Conservation (phyloP, 305 asterid species). For the Striga hermonthica region DNA sequence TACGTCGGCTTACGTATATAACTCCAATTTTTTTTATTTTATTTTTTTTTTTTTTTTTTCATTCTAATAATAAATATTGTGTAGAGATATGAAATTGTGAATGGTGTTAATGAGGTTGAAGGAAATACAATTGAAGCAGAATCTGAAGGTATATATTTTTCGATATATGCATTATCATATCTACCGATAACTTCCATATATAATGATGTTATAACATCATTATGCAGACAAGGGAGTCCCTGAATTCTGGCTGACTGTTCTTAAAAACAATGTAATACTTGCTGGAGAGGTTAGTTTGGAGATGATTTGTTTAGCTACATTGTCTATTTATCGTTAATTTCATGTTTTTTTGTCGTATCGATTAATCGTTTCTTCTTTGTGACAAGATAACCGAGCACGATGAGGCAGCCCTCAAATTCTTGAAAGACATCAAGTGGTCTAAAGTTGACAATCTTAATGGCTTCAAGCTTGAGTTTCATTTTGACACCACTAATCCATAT, state of each 20-base stretch:
- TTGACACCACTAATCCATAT: constrained; percentile 58
- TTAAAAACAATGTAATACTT: constrained; percentile 70
- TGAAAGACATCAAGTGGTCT: constrained; percentile 77
- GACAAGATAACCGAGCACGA: constrained; percentile 72
- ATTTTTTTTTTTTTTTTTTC: constrained; percentile 1
- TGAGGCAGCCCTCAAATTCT: constrained; percentile 72
- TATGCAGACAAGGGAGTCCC: constrained; percentile 85
- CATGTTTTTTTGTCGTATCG: neutral
- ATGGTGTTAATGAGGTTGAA: constrained; percentile 52
- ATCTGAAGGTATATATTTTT: constrained; percentile 35
- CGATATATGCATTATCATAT: neutral
- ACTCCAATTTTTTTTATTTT: neutral
- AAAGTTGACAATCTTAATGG: constrained; percentile 69
- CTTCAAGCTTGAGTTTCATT: constrained; percentile 76
- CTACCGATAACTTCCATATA: neutral
- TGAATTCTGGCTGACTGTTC: constrained; percentile 72
- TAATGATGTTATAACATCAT: no score
- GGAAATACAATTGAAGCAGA: constrained; percentile 33
- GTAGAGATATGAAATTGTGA: constrained; percentile 71
- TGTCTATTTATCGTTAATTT: neutral
- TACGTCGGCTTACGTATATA: neutral
- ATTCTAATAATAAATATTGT: constrained; percentile 13
- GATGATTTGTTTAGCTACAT: neutral
- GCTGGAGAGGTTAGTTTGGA: constrained; percentile 64
- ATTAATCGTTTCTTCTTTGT: constrained; percentile 10